Conservation (phyloP, 768 basidiomycete species). For the Suillus cothurnatus region DNA sequence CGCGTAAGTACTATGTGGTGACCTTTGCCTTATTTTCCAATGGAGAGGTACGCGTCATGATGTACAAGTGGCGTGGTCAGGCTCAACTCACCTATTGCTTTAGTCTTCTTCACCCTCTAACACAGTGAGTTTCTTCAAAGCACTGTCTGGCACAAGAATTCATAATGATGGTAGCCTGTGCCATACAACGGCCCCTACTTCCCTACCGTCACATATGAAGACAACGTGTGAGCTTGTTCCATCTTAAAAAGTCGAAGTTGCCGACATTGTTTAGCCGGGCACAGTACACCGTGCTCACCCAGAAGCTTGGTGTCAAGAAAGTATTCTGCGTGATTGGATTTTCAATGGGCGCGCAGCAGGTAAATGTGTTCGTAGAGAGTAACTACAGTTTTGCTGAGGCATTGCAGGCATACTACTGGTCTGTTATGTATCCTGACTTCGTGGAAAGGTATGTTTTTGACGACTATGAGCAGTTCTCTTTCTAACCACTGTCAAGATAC, state of each 20-base stretch:
- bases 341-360: slow-evolving; percentile 62
- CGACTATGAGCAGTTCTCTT: not conserved
- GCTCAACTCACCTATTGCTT: not conserved
- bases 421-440: slow-evolving; percentile 55
- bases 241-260: not conserved
- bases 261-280: slow-evolving; percentile 42
- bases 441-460: slow-evolving; percentile 44
- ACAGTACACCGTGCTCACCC: slow-evolving; percentile 55
- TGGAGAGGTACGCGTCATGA: slow-evolving; percentile 48
- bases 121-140: slow-evolving; percentile 27
- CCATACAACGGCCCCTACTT: slow-evolving; percentile 65
- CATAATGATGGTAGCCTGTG: slow-evolving; percentile 38
- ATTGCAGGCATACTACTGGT: slow-evolving; percentile 55
- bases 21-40: slow-evolving; percentile 62
- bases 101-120: slow-evolving; percentile 67
- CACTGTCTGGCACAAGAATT: not conserved
- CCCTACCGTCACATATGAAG: slow-evolving; percentile 55
- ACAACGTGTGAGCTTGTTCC: slow-evolving; percentile 51
- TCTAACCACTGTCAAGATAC: slow-evolving; percentile 38
- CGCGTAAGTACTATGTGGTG: slow-evolving; percentile 54
- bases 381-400: not conserved
- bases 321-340: slow-evolving; percentile 53
- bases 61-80: not conserved
- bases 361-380: slow-evolving; percentile 10
- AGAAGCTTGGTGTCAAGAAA: slow-evolving; percentile 46